Evolutionary conservation across 2,329 filamentous ascomycete genomes (phyloP).

Genomic region (Ophiocordyceps camponoti-saundersi): DNA sequence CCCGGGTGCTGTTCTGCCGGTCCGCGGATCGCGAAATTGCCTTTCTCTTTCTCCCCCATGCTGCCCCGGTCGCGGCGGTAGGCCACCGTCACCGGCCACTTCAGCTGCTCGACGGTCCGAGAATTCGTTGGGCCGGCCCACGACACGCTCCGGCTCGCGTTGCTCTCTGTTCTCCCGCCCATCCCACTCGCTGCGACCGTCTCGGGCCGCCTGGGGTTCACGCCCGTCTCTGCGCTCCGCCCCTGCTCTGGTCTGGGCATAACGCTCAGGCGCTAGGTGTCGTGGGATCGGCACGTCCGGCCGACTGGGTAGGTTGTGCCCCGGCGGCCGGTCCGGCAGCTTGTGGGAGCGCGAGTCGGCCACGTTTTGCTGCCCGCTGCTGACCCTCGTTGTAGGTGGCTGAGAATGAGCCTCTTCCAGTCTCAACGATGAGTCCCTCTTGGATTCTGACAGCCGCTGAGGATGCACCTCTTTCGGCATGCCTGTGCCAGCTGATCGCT

Average conservation of each 20-base stretch:
- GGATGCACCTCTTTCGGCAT: constrained; percentile 16
- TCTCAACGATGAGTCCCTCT: constrained; percentile 10
- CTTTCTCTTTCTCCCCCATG: constrained; percentile 29
- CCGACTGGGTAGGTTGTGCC: constrained; percentile 32
- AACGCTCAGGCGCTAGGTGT: constrained; percentile 28
- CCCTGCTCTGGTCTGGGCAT: constrained; percentile 23
- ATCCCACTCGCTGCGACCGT: constrained; percentile 13
- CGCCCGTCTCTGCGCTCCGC: constrained; percentile 17
- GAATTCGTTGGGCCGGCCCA: neutral
- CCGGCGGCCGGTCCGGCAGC: constrained; percentile 17
- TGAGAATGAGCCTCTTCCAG: constrained; percentile 9
- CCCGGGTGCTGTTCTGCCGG: constrained; percentile 9
- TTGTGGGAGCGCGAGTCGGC: constrained; percentile 15
- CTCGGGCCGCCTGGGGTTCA: constrained; percentile 10
- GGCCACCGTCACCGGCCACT: constrained; percentile 10
- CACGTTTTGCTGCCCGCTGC: constrained; percentile 7
- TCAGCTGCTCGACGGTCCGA: constrained; percentile 21
- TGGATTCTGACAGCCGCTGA: constrained; percentile 11
- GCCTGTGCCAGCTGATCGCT: constrained; percentile 1
- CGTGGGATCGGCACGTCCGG: constrained; percentile 39
- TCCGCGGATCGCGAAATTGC: constrained; percentile 12
- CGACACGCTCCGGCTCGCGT: constrained; percentile 10
- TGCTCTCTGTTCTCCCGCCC: constrained; percentile 18
- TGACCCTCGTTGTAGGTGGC: constrained; percentile 12
- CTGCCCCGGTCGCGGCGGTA: constrained; percentile 19